Evolutionary conservation across 768 basidiomycete species (phyloP).

Genomic region (Boletus sp.): DNA sequence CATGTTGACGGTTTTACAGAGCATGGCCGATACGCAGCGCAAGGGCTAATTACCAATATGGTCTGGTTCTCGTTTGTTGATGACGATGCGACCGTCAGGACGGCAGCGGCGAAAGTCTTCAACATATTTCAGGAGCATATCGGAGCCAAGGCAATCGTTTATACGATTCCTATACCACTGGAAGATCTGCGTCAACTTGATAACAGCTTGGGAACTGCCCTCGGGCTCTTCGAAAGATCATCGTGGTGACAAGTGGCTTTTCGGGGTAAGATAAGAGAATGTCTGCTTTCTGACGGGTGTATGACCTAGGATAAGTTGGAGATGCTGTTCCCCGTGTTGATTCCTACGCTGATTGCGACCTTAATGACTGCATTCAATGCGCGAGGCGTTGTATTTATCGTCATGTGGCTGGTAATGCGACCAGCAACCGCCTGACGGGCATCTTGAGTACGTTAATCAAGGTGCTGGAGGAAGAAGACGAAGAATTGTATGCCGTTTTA

Average conservation of each 20-base stretch:
- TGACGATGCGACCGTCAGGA: slow-evolving; percentile 77
- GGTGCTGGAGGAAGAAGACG: slow-evolving; percentile 70
- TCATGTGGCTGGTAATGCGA: slow-evolving; percentile 88
- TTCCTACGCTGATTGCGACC: slow-evolving; percentile 85
- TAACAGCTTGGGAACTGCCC: slow-evolving; percentile 87
- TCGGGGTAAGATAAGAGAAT: neutral
- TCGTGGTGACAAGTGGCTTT: slow-evolving; percentile 58
- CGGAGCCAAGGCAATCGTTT: slow-evolving; percentile 89
- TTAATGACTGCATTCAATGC: slow-evolving; percentile 97
- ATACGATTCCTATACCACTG: slow-evolving; percentile 91
- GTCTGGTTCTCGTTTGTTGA: slow-evolving; percentile 87
- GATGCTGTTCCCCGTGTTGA: slow-evolving; percentile 95
- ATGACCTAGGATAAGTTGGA: slow-evolving; percentile 68
- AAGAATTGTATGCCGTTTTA: slow-evolving; percentile 68
- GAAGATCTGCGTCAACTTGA: slow-evolving; percentile 93
- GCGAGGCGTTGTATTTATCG: slow-evolving; percentile 82
- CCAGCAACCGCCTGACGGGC: slow-evolving; percentile 79
- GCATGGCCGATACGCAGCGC: slow-evolving; percentile 76
- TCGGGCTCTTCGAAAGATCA: slow-evolving; percentile 94
- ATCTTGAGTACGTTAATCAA: slow-evolving; percentile 81
- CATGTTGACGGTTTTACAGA: slow-evolving; percentile 37
- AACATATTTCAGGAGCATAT: slow-evolving; percentile 89
- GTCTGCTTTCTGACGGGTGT: neutral
- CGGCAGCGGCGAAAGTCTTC: slow-evolving; percentile 86
- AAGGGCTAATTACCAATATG: slow-evolving; percentile 87